phyloP scores from a whole-genome alignment of 345 rosid genomes.

The Dipteronia sinensis region DNA sequence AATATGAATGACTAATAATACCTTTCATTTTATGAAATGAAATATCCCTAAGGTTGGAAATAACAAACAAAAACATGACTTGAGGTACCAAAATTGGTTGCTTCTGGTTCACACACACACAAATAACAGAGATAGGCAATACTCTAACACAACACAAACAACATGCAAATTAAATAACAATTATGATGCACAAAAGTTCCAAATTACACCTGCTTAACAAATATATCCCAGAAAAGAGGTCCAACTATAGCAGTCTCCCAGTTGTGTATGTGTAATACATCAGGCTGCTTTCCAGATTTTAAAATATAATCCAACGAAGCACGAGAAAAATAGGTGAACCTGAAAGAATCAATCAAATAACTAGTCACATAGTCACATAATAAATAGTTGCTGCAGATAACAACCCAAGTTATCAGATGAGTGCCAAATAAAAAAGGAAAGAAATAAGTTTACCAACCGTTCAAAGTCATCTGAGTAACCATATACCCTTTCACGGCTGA shows the following conservation, averaged over 20 bases:
- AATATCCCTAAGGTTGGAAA: neutral
- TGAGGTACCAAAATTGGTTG: neutral
- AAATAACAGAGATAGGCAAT: neutral
- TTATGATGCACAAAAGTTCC: conserved; percentile 5
- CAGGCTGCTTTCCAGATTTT: conserved; percentile 85
- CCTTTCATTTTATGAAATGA: neutral
- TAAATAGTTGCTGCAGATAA: conserved; percentile 16
- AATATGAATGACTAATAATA: neutral
- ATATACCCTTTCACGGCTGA: conserved; percentile 63
- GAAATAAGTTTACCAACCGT: conserved; percentile 49
- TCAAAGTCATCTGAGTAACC: conserved; percentile 86
- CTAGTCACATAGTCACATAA: conserved; percentile 13
- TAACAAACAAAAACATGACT: conserved; percentile 2
- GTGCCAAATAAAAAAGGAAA: conserved; percentile 13
- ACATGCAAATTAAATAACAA: conserved; percentile 8
- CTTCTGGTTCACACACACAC: neutral
- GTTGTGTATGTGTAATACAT: conserved; percentile 80
- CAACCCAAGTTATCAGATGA: conserved; percentile 3
- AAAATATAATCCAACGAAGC: conserved; percentile 80
- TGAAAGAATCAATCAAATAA: conserved; percentile 33
- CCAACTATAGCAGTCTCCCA: conserved; percentile 90
- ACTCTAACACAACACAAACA: neutral
- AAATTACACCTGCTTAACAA: conserved; percentile 63
- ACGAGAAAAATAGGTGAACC: conserved; percentile 86
- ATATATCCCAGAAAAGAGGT: conserved; percentile 90